Conservation (phyloP, 345 rosid species). For the Litchi chinensis region DNA sequence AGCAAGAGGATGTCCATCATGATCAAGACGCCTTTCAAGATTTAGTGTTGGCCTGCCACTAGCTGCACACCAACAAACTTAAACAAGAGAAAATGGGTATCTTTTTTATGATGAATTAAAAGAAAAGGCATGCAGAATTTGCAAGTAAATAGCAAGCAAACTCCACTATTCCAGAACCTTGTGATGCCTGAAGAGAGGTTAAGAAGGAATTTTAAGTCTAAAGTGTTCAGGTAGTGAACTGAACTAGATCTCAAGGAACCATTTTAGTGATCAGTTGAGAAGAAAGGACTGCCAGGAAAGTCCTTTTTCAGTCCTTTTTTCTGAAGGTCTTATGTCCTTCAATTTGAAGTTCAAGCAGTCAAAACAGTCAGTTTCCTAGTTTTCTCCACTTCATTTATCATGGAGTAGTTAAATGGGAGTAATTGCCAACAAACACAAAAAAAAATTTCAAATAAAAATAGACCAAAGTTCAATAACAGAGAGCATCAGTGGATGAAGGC, state of each 20-base stretch:
- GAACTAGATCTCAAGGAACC: background rate
- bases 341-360: background rate
- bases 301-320: too few relatives aligned
- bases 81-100: slow-evolving; percentile 23
- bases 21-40: slow-evolving; percentile 95
- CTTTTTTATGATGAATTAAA: slow-evolving; percentile 16
- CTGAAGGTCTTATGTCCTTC: background rate
- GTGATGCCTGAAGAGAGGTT: background rate
- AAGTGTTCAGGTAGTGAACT: background rate
- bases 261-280: background rate
- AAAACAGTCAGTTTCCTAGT: background rate
- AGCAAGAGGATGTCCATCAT: slow-evolving; percentile 96
- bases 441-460: background rate
- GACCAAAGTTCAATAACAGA: background rate
- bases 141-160: slow-evolving; percentile 1
- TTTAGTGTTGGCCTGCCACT: slow-evolving; percentile 79
- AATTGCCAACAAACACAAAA: background rate
- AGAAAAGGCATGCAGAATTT: slow-evolving; percentile 15
- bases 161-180: slow-evolving; percentile 4
- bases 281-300: background rate
- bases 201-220: background rate
- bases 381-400: background rate
- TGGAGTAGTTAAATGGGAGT: background rate
- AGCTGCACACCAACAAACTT: slow-evolving; percentile 52
- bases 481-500: background rate